These are phyloP conservation scores for Colletotrichum sp. DNA, from an alignment of 2,329 filamentous ascomycete species.

Conservation along the genomic window DNA sequence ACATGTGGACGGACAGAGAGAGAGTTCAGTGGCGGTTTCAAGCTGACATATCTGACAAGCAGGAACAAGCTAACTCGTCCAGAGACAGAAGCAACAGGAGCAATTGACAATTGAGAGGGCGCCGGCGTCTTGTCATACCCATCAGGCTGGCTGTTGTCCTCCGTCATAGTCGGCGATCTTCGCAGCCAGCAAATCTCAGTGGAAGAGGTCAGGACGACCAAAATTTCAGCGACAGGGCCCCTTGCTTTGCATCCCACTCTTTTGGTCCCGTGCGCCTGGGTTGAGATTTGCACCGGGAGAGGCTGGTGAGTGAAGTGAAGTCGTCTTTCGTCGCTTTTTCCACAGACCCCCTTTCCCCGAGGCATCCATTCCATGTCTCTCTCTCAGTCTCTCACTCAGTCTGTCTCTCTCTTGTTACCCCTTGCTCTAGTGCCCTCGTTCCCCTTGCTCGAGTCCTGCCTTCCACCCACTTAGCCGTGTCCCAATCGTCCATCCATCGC, in stretches of 20 bases:
- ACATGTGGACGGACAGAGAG: neutral
- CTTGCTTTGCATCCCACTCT: neutral
- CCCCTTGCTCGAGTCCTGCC: neutral
- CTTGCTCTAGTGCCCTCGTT: neutral
- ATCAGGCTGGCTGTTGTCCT: neutral
- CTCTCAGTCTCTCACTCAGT: neutral
- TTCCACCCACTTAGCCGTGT: neutral
- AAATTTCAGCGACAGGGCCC: neutral
- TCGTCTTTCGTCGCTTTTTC: neutral
- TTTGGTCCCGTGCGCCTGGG: slow-evolving; percentile 3
- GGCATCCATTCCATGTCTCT: neutral
- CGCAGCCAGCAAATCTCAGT: neutral
- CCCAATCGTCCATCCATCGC: neutral
- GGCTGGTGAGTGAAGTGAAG: neutral
- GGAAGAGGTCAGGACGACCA: neutral
- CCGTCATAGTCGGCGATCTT: neutral
- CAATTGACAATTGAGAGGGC: neutral
- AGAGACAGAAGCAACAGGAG: neutral
- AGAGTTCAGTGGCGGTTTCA: neutral
- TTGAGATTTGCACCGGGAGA: slow-evolving; percentile 3
- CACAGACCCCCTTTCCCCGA: neutral
- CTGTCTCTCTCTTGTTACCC: neutral
- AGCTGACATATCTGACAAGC: neutral
- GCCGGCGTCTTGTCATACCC: neutral
- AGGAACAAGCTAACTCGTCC: neutral